Evolutionary conservation across 1,139 yeast genomes (phyloP).

Genomic region (Yamadazyma sp.): DNA sequence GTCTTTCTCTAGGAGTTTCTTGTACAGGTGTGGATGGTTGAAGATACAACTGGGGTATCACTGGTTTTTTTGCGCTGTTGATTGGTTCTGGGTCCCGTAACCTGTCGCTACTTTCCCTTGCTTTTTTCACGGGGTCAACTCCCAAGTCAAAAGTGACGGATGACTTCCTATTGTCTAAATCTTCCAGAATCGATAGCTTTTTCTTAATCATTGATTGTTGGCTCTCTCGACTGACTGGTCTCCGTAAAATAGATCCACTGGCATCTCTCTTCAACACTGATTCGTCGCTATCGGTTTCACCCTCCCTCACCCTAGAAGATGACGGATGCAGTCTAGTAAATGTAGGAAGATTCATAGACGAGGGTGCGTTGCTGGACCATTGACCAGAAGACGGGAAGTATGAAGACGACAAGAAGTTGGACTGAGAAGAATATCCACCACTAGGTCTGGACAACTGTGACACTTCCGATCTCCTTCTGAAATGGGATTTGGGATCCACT

Average conservation of each 20-base stretch:
- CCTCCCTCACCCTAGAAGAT: not conserved
- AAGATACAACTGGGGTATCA: slow-evolving; percentile 8
- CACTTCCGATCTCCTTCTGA: slow-evolving; percentile 3
- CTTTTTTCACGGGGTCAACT: not conserved
- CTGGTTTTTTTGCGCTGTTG: not conserved
- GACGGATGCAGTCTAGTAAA: not conserved
- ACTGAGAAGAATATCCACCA: slow-evolving; percentile 1
- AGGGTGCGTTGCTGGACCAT: not conserved
- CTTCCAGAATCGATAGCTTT: slow-evolving; percentile 6
- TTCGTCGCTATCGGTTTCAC: slow-evolving; percentile 5
- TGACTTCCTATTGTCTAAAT: not conserved
- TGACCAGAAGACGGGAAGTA: not conserved
- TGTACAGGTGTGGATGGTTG: slow-evolving; percentile 4
- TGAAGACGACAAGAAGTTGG: not conserved
- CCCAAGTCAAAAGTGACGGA: slow-evolving; percentile 5
- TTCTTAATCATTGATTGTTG: slow-evolving; percentile 1
- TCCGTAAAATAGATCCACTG: not conserved
- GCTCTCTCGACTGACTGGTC: slow-evolving; percentile 1
- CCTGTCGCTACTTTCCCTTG: not conserved
- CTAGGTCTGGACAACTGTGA: slow-evolving; percentile 3
- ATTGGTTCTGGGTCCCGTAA: not conserved
- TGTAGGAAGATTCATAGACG: not conserved
- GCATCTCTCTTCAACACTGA: slow-evolving; percentile 2
- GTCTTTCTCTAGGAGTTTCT: slow-evolving; percentile 8
- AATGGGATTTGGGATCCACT: not conserved